These are phyloP conservation scores for Mucor indicus DNA, from an alignment of 371 early-diverging fungal genomes.

Conservation along the genomic window DNA sequence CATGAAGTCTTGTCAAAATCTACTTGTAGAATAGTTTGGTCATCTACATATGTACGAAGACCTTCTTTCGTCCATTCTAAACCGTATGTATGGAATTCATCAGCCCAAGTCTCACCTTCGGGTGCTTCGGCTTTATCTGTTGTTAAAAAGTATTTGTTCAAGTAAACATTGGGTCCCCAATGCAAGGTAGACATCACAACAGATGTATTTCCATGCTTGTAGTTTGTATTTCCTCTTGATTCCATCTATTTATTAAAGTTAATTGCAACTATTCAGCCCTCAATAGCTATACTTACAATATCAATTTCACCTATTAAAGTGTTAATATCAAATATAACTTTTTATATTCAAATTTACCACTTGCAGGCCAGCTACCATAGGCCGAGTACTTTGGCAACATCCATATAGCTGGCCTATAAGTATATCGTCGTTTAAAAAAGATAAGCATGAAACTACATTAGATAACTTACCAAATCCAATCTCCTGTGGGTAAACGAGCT, in stretches of 20 bases:
- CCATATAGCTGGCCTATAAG: conserved; percentile 59
- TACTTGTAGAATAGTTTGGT: conserved; percentile 49
- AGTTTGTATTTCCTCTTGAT: conserved; percentile 57
- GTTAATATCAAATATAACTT: neutral
- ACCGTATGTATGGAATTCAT: conserved; percentile 44
- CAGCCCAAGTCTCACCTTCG: conserved; percentile 37
- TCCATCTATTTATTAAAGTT: conserved; percentile 52
- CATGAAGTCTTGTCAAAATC: conserved; percentile 50
- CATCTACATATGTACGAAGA: conserved; percentile 62
- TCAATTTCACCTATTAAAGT: conserved; percentile 42
- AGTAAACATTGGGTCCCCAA: conserved; percentile 55
- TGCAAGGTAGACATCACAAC: conserved; percentile 55
- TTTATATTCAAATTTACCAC: conserved; percentile 39
- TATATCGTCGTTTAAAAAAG: neutral
- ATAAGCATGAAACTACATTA: too few species aligned
- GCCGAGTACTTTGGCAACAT: conserved; percentile 65
- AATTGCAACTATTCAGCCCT: too few species aligned
- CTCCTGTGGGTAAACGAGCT: conserved; percentile 64
- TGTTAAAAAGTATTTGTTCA: conserved; percentile 42
- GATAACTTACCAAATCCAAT: conserved; percentile 67
- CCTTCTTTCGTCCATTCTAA: conserved; percentile 65
- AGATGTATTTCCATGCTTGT: conserved; percentile 44
- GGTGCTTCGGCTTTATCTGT: conserved; percentile 30
- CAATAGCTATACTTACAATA: conserved; percentile 26
- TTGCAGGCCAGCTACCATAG: conserved; percentile 74